Evolutionary conservation across 2,329 filamentous ascomycete genomes (phyloP).

Genomic region (Hymenoscyphus repandus): DNA sequence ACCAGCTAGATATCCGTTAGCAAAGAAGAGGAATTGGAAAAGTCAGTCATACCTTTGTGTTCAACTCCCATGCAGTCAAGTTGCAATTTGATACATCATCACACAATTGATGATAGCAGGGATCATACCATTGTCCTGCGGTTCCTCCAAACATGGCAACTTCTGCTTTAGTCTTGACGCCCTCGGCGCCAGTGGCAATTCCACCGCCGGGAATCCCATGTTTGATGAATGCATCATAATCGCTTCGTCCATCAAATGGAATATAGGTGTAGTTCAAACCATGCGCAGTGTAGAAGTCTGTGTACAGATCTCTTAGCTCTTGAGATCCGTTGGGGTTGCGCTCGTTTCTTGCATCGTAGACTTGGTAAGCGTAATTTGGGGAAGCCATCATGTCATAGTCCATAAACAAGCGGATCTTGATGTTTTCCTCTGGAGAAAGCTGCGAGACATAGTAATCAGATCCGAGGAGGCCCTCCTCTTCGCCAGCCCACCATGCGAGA

Average conservation of each 20-base stretch:
- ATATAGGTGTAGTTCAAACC: conserved; percentile 63
- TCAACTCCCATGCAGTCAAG: conserved; percentile 52
- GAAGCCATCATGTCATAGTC: conserved; percentile 65
- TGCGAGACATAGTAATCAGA: conserved; percentile 55
- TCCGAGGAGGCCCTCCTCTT: conserved; percentile 58
- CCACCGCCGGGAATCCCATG: conserved; percentile 68
- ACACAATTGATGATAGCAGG: conserved; percentile 56
- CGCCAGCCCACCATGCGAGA: conserved; percentile 62
- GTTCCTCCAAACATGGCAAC: conserved; percentile 59
- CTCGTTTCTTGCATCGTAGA: conserved; percentile 49
- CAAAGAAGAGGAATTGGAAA: background rate
- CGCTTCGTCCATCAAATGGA: conserved; percentile 70
- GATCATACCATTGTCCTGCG: conserved; percentile 53
- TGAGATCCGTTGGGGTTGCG: conserved; percentile 26
- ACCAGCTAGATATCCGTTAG: conserved; percentile 46
- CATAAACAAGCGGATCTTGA: conserved; percentile 59
- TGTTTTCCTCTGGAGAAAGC: conserved; percentile 49
- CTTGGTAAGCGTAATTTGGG: conserved; percentile 59
- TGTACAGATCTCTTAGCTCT: conserved; percentile 53
- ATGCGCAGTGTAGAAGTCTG: conserved; percentile 54
- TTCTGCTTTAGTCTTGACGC: conserved; percentile 64
- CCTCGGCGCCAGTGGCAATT: conserved; percentile 72
- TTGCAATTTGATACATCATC: conserved; percentile 54
- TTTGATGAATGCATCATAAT: conserved; percentile 72
- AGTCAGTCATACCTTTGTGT: conserved; percentile 44